A percentile compares a stretch with the other conserved stretches of the same genome.
Evolutionary conservation across 2,329 filamentous ascomycete species (phyloP).

Genomic region (Alternaria atra): DNA sequence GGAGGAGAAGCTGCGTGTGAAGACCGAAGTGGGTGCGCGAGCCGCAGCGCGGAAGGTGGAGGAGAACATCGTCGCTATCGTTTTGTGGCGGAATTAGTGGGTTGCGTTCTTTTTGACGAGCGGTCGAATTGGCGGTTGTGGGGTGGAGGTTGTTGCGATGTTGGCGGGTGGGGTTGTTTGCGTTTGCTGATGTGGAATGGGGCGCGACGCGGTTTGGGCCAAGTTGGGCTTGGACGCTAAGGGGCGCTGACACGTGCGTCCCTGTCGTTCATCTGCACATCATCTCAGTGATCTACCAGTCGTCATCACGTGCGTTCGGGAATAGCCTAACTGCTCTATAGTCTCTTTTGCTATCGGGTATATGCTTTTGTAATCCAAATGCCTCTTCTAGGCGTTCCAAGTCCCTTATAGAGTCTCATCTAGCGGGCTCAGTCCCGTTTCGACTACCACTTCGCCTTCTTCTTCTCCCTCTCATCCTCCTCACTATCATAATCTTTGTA

Average conservation of each 20-base stretch:
- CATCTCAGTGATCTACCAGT: background rate
- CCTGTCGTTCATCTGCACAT: background rate
- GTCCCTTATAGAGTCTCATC: background rate
- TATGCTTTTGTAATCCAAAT: conserved; percentile 19
- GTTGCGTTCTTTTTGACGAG: background rate
- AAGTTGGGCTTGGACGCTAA: conserved; percentile 12
- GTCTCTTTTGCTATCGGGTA: conserved; percentile 11
- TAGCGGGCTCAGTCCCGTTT: background rate
- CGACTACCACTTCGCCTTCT: conserved; percentile 51
- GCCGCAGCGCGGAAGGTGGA: conserved; percentile 59
- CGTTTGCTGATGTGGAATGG: conserved; percentile 6
- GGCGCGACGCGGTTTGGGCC: conserved; percentile 25
- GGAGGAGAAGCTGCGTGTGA: conserved; percentile 77
- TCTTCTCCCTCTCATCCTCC: conserved; percentile 76
- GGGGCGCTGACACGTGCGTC: conserved; percentile 14
- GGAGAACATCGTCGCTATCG: conserved; percentile 38
- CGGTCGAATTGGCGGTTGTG: conserved; percentile 8
- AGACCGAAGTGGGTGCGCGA: conserved; percentile 58
- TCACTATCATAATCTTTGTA: conserved; percentile 91
- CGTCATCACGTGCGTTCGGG: background rate
- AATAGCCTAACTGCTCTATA: background rate
- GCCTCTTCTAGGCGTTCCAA: conserved; percentile 7
- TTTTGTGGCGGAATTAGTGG: conserved; percentile 4
- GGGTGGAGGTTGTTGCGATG: conserved; percentile 14
- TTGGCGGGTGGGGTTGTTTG: conserved; percentile 20